Evolutionary conservation across 805 yeast species (phyloP), one percentile per base, ranked within the genome.

Genomic region (Tanozyma kutaoensis): DNA sequence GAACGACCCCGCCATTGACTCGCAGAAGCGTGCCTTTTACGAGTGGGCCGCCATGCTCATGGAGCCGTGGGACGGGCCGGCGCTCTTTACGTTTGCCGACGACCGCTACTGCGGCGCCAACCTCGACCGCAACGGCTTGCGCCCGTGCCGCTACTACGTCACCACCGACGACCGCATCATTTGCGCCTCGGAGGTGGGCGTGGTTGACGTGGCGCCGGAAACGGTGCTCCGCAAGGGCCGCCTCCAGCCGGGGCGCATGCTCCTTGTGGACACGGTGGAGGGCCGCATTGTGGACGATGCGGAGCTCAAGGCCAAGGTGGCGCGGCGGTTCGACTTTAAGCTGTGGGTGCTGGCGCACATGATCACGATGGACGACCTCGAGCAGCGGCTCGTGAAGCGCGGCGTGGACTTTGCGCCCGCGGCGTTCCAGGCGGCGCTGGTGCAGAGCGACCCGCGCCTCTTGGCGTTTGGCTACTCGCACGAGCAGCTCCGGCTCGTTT

Each of bases 1-100:
- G 55, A 79, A 80, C 49, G 91, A 86, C 55, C 53, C 55, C 29
- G 54, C 68, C 37, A 85, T 88, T 79, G 95, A 88, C 52, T 82
- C 93, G 30, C 76, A 79, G 52, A 80, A 86, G 60, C 74, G 69
- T 43, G 96, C 97, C 1, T 88, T 93, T 56, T 88, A 88, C 59
- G 96, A 91, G 54, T 88, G 97, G 97, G 97, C 96, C 25, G 95
- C 97, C 9, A 85, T 96, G 58, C 60, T 88, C 38, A 91, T 91
- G 95, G 98, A 88, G 61, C 97, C 97, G 7, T 88, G 98, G 98
- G 98, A 88, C 58, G 98, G 98, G 38, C 98, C 98, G 12, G 97
- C 97, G 20, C 62, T 91, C 40, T 81, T 88, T 62, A 85, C 94
- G 17, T 91, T 88, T 54, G 88, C 96, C 20, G 97, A 88, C 55